Evolutionary conservation across 208 protist genomes (phyloP).

Genomic region (Naegleria gruberi): DNA sequence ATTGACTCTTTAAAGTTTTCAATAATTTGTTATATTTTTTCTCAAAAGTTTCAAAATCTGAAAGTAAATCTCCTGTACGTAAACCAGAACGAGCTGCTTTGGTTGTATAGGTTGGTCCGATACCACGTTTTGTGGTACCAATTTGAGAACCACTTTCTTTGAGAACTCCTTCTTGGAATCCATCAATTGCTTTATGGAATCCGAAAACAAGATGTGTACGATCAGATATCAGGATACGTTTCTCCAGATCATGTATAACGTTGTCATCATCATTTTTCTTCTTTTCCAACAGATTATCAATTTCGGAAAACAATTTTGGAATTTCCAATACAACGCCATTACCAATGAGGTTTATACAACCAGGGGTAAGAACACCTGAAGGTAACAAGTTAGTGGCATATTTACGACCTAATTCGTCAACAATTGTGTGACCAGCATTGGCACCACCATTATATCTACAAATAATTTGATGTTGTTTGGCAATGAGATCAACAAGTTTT

Average conservation of each 20-base stretch:
- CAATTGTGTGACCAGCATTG: conserved; percentile 69
- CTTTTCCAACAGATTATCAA: conserved; percentile 40
- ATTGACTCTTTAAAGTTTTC: conserved; percentile 23
- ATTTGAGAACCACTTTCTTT: conserved; percentile 25
- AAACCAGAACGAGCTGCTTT: conserved; percentile 43
- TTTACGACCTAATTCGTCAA: conserved; percentile 43
- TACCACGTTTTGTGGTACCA: conserved; percentile 46
- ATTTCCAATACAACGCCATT: conserved; percentile 57
- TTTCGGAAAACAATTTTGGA: conserved; percentile 52
- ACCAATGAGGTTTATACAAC: conserved; percentile 39
- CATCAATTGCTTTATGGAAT: conserved; percentile 51
- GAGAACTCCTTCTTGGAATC: conserved; percentile 23
- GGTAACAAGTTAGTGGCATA: conserved; percentile 54
- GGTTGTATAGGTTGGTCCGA: conserved; percentile 46
- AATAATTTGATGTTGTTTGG: conserved; percentile 28
- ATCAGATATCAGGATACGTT: conserved; percentile 52
- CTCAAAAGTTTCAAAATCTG: conserved; percentile 40
- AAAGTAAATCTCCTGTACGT: conserved; percentile 44
- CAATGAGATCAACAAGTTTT: conserved; percentile 65
- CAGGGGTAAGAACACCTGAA: conserved; percentile 44
- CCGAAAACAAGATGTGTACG: conserved; percentile 63
- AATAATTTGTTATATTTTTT: conserved; percentile 32
- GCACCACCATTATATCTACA: conserved; percentile 52
- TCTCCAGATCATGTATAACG: conserved; percentile 24
- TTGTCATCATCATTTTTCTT: conserved; percentile 15